Percentiles rank a stretch among this genome's conserved stretches.
Conservation (phyloP, 371 early-diverging fungal species). For the Lichtheimia ornata region DNA sequence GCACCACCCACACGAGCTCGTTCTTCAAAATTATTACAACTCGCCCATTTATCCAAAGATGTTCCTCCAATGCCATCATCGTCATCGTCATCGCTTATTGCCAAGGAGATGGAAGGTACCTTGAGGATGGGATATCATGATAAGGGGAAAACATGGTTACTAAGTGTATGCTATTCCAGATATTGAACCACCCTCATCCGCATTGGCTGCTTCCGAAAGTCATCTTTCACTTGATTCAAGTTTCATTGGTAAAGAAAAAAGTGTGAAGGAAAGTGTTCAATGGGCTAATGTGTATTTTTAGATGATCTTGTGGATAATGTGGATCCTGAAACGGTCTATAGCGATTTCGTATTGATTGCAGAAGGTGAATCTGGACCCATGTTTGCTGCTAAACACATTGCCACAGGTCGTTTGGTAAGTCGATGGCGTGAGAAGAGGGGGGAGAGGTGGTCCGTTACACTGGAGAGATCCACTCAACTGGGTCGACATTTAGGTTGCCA, state of each 20-base stretch:
- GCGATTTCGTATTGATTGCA: slow-evolving; percentile 63
- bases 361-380: slow-evolving; percentile 83
- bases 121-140: not conserved
- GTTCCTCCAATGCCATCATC: not conserved
- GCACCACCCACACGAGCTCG: slow-evolving; percentile 51
- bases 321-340: slow-evolving; percentile 50
- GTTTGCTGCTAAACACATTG: slow-evolving; percentile 59
- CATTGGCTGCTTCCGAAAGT: slow-evolving; percentile 18
- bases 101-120: not conserved
- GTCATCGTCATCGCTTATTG: not conserved
- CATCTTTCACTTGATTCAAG: slow-evolving; percentile 33
- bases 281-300: slow-evolving; percentile 4
- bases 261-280: too few relatives aligned
- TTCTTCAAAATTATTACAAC: slow-evolving; percentile 39
- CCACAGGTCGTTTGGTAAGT: slow-evolving; percentile 46
- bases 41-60: slow-evolving; percentile 12
- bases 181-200: slow-evolving; percentile 6
- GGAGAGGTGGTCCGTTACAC: too few relatives aligned
- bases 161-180: not conserved
- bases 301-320: slow-evolving; percentile 49
- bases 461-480: too few relatives aligned
- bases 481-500: slow-evolving; percentile 50
- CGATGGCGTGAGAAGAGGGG: not conserved
- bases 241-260: slow-evolving; percentile 40
- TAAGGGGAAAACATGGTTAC: not conserved